Evolutionary conservation across 1,284 basidiomycete genomes (phyloP), one percentile per base, ranked within the genome.

Genomic region (Rhodotorula sp.): DNA sequence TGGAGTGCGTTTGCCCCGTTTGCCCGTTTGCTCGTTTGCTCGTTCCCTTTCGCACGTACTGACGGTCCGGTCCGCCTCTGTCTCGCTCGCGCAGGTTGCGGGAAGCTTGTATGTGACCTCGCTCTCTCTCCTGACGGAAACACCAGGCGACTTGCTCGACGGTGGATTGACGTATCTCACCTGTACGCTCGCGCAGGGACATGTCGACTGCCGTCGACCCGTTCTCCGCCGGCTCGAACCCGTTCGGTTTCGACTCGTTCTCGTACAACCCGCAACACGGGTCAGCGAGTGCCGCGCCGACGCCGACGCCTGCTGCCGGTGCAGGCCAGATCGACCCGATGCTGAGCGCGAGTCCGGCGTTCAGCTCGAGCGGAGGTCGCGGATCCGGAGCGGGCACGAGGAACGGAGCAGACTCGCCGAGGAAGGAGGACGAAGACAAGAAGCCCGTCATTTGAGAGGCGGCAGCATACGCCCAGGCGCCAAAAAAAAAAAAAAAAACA

Each of bases 171-270:
- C 11, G 40, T 44, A 13, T 44, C 11, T 44, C 40, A n/a, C n/a
- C 40, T 44, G 40, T 44, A 44, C n/a, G n/a, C 18, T 9, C 18
- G 7, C 16, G 6, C 37, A 31, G 30, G 31, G 55, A 26, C 30
- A 56, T 31, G 55, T 58, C 57, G 44, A 53, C 57, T 4, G 28
- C 44, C 20, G 28, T 58, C 57, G 57, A 58, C 57, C 57, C 28
- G 10, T 46, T 58, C 28, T n/a, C 57, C 16, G 24, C 26, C 40
- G 24, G n/a, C 28, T 28, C 40, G 11, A 44, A 47, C 57, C 57
- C 57, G 1, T 58, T 58, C 28, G 44, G 44, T 10, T 58, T 58
- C 20, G 20, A 24, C 57, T 48, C 57, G 46, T 58, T 58, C 57
- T 48, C 57, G 44, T 58, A 58, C 57, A 46, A 47, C 57, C 57